Evolutionary conservation across 768 basidiomycete genomes (phyloP).

Genomic region (Mycena capillaripes): DNA sequence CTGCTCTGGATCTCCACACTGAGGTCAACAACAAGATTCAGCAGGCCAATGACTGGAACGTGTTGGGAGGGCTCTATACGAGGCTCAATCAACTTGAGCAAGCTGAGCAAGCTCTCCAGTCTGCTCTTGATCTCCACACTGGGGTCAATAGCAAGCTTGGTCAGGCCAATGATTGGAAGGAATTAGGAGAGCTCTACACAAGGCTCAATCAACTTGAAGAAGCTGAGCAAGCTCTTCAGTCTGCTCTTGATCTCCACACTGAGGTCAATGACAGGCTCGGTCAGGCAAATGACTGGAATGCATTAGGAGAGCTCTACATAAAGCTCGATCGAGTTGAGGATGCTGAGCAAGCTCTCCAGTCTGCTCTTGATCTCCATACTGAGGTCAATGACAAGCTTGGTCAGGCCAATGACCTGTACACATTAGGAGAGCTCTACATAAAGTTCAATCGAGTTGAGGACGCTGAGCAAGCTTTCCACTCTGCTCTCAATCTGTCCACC

Average conservation of each 20-base stretch:
- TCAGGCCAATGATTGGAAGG: too few species aligned
- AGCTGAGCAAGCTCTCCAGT: too few species aligned
- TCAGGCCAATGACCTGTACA: too few species aligned
- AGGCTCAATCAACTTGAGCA: too few species aligned
- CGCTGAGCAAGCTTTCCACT: neutral
- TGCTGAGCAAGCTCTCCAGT: neutral
- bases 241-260: neutral
- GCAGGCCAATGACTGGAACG: neutral
- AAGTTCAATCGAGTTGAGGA: neutral
- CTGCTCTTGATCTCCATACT: too few species aligned
- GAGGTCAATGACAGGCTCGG: too few species aligned
- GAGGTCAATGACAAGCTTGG: too few species aligned
- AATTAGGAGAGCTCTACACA: too few species aligned
- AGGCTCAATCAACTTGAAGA: too few species aligned
- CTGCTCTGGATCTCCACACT: constrained; percentile 2
- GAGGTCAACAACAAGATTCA: neutral
- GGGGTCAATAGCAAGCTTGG: too few species aligned
- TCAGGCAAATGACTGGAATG: neutral
- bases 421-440: neutral
- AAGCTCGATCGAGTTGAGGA: neutral
- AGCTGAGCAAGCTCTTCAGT: neutral
- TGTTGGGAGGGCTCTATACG: too few species aligned
- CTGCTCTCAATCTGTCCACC: neutral
- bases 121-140: too few species aligned
- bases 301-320: neutral